Evolutionary conservation across 352 stramenopile species (phyloP).

Genomic region (Phytophthora podocarpi): DNA sequence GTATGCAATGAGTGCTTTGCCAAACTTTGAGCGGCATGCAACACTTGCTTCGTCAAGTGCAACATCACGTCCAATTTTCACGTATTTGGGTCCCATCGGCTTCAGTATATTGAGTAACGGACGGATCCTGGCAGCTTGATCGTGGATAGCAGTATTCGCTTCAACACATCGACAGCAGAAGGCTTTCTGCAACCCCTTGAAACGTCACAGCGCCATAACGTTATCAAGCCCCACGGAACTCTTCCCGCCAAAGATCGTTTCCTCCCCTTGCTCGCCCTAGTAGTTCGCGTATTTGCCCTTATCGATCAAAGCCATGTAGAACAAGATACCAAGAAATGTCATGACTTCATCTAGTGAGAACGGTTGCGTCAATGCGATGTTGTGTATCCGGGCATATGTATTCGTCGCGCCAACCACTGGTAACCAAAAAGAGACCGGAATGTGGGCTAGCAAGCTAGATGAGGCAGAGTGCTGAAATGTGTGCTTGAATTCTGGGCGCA

Average conservation of each 20-base stretch:
- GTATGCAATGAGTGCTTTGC: not conserved
- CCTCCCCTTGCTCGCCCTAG: conserved; percentile 29
- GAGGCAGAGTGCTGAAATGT: conserved; percentile 28
- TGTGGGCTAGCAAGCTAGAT: conserved; percentile 30
- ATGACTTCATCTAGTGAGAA: conserved; percentile 11
- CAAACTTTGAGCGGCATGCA: not conserved
- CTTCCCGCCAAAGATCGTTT: conserved; percentile 16
- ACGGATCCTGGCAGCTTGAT: not conserved
- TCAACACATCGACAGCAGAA: conserved; percentile 26
- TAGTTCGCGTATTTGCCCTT: conserved; percentile 41
- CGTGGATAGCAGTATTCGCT: not conserved
- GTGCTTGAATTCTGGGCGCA: conserved; percentile 13
- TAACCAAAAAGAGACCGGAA: conserved; percentile 34
- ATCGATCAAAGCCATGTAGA: conserved; percentile 20
- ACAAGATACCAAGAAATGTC: conserved; percentile 6
- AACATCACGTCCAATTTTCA: not conserved
- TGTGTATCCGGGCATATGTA: not conserved
- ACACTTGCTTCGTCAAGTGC: conserved; percentile 13
- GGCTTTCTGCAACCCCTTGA: conserved; percentile 17
- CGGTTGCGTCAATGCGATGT: too few species aligned
- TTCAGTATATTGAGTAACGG: conserved; percentile 1
- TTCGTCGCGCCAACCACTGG: conserved; percentile 27
- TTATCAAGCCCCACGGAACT: conserved; percentile 1
- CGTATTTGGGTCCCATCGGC: not conserved
- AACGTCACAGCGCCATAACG: conserved; percentile 26